A percentile compares a stretch with the other conserved stretches of the same genome.
These are phyloP conservation scores for Thelonectria discophora DNA, from an alignment of 2,329 filamentous ascomycete genomes.

Conservation along the genomic window DNA sequence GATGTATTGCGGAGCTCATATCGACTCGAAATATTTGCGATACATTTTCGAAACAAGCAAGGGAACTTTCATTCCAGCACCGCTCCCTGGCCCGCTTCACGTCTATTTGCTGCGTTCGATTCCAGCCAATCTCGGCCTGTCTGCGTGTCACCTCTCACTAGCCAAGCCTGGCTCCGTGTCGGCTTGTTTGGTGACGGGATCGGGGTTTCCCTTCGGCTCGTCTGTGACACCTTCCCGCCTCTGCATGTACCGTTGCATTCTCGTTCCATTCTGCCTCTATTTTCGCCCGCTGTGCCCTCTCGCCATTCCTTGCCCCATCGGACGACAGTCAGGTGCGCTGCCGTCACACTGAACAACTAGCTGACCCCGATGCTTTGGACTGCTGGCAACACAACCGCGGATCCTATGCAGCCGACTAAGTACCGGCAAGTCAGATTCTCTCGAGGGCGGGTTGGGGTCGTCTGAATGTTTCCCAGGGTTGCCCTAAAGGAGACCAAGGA, in stretches of 20 bases:
- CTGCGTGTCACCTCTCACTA: conserved; percentile 3
- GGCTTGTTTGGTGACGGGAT: background rate
- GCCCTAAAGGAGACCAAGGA: no score
- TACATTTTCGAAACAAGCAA: conserved; percentile 17
- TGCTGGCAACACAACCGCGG: conserved; percentile 76
- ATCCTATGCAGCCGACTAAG: conserved; percentile 75
- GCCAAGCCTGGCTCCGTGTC: background rate
- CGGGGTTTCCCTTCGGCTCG: background rate
- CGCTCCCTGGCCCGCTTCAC: background rate
- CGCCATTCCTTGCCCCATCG: conserved; percentile 53
- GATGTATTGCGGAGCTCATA: conserved; percentile 3
- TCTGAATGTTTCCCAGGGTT: no score
- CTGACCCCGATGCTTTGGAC: conserved; percentile 80
- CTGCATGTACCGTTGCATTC: conserved; percentile 5
- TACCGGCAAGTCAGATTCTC: no score
- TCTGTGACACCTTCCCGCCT: conserved; percentile 2
- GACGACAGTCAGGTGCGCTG: conserved; percentile 50
- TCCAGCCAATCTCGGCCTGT: background rate
- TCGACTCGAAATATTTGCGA: conserved; percentile 11
- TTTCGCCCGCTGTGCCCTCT: conserved; percentile 45
- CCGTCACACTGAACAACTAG: conserved; percentile 77
- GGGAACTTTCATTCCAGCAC: conserved; percentile 19
- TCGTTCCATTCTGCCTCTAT: conserved; percentile 20
- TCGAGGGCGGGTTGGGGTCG: no score
- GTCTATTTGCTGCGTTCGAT: conserved; percentile 3